Evolutionary conservation across 345 rosid species (phyloP), one percentile per base, ranked within the genome.

Genomic region (Citrus reticulata): DNA sequence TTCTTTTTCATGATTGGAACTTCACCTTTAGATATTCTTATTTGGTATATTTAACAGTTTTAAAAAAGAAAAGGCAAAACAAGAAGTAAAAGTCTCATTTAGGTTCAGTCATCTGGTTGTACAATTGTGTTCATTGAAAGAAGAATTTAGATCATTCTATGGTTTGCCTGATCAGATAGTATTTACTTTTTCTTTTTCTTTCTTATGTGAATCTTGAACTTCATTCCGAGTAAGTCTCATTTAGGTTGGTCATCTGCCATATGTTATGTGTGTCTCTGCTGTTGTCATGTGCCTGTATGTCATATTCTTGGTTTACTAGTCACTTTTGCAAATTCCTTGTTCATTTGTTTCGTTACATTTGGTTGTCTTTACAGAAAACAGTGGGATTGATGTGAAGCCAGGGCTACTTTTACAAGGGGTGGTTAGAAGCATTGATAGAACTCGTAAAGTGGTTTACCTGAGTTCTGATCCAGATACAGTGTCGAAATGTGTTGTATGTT

Each of bases 391-490:
- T 69, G 77, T 88, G 68, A 90, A 87, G 84, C 76, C 75, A 7
- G 94, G 99, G 73, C 89, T 93, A 78, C 88, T 92, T 77, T 77
- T 96, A 77, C 95, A 96, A 85, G 97, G 97, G 17, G 89, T 93
- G 74, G 91, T 94, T 80, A 89, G 78, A 78, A 89, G 84, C 68
- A 84, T 93, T 39, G 99, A 96, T 86, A 92, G 84, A 85, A 85
- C 77, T 49, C 94, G 90, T 16, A 96, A 88, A 90, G 87, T 94
- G 79, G 87, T 94, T 78, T 85, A 81, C 86, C 84, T 94, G 75
- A 89, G 88, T 84, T 83, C 95, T 70, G 91, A 91, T 73, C 87
- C 88, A 27, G 97, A 91, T 68, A 73, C 85, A 25, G 89, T 93
- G 81, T 88, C 97, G 25, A 96, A 94, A 84, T 84, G 77, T 81